phyloP scores from a whole-genome alignment of 2,329 filamentous ascomycete genomes.

The Talaromyces sp. region DNA sequence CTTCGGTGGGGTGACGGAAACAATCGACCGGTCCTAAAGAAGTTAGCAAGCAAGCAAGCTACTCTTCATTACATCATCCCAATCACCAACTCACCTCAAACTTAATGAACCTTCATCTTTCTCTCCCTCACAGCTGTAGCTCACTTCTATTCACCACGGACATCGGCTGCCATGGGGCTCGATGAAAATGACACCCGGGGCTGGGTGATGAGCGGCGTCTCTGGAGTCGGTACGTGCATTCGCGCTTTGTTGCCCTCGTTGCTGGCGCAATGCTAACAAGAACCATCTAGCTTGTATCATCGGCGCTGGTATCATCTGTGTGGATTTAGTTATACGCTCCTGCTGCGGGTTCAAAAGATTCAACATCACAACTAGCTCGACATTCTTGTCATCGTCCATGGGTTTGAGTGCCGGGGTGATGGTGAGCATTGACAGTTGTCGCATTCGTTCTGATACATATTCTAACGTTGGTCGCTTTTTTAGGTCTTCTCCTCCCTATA shows the following conservation, averaged over 20 bases:
- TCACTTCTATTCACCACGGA: background rate
- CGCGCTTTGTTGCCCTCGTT: background rate
- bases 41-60: background rate
- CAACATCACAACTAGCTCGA: constrained; percentile 71
- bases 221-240: constrained; percentile 61
- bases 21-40: background rate
- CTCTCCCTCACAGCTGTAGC: background rate
- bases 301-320: constrained; percentile 78
- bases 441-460: background rate
- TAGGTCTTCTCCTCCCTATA: constrained; percentile 89
- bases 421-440: constrained; percentile 49
- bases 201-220: constrained; percentile 82
- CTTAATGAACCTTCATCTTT: background rate
- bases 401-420: constrained; percentile 95
- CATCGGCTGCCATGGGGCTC: constrained; percentile 20
- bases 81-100: no score
- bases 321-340: constrained; percentile 67
- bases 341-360: constrained; percentile 72
- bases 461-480: background rate
- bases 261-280: constrained; percentile 8
- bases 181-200: constrained; percentile 79
- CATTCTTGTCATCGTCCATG: constrained; percentile 79
- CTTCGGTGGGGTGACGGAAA: background rate
- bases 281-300: constrained; percentile 49
- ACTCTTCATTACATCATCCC: constrained; percentile 20